phyloP scores from a whole-genome alignment of 2,329 filamentous ascomycete genomes.

The Thyridium curvatum region DNA sequence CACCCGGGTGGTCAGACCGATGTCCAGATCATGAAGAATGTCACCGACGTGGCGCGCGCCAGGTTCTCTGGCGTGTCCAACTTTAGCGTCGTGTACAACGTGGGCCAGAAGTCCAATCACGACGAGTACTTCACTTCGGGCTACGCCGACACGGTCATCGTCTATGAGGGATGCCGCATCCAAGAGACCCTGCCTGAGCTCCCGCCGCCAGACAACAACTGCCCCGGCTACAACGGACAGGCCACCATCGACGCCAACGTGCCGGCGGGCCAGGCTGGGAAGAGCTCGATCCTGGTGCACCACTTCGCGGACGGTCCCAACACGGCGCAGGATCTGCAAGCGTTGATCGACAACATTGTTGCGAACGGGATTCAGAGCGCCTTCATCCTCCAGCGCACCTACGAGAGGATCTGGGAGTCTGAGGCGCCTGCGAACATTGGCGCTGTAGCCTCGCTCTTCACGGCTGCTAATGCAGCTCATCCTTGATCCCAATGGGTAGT shows the following conservation, averaged over 20 bases:
- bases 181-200: too few relatives aligned
- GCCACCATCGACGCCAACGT: not conserved
- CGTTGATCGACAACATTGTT: too few relatives aligned
- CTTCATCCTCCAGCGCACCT: too few relatives aligned
- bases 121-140: not conserved
- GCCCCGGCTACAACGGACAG: not conserved
- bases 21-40: too few relatives aligned
- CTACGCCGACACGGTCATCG: slow-evolving; percentile 3
- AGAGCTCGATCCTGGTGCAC: slow-evolving; percentile 3
- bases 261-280: not conserved
- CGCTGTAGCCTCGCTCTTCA: too few relatives aligned
- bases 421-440: too few relatives aligned
- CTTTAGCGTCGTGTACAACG: slow-evolving; percentile 1
- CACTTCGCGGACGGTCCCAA: not conserved
- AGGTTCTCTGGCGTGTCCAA: not conserved
- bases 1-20: too few relatives aligned
- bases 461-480: too few relatives aligned
- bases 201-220: not conserved
- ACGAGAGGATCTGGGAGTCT: too few relatives aligned
- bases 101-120: slow-evolving; percentile 1
- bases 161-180: not conserved
- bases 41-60: not conserved
- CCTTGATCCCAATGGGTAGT: too few relatives aligned
- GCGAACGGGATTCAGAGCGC: too few relatives aligned
- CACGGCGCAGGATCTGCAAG: too few relatives aligned